Base-by-base conservation (phyloP, 2,329 filamentous ascomycete genomes). In the Pseudocercospora fijiensis region DNA sequence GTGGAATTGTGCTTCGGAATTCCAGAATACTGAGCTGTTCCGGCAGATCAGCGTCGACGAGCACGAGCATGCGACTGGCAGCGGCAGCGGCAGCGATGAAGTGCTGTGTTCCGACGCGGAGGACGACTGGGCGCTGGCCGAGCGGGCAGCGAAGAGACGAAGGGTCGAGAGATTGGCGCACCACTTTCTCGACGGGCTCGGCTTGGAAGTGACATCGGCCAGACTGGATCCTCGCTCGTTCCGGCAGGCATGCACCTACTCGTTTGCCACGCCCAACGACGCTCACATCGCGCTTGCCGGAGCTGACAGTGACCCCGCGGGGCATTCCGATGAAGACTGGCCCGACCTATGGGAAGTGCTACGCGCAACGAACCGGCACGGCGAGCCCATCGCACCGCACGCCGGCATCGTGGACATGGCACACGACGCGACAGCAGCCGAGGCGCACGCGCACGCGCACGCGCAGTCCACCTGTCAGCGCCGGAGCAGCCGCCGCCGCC, bases 151-250 rank as follows among this genome's bases (percentile, higher is more conserved):
- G 11, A 86, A 84, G 72, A 81, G 80, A 26, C 74, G 78, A 22
- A 81, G 85, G 64, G 86, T 88, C 63, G 87, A 90, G 73, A 75
- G 79, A 0, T 83, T 88, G 11, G 88, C 85, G 1, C 76, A 81
- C 30, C 80, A 81, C 33, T 90, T 84, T 69, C 76, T 90, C 41
- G 76, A 80, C 6, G 89, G 88, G 0, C 77, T 81, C 28, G 72
- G 80, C 1, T 82, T 88, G 0, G 71, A 83, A 24, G 79, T 92
- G 2, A 73, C 87, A 2, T 88, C 89, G 11, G 84, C 88, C 6
- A 76, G 68, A 47, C 65, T 67, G 7, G 56, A 58, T 78, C 5
- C 78, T 6, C 43, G 63, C 7, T 51, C 62, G 5, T 45, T 72
- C 13, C 61, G 57, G 20, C 20, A 51, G 51, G 60, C 64, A 41